Base-by-base conservation (phyloP, 2,329 filamentous ascomycete species). In the Botryotinia narcissicola region DNA sequence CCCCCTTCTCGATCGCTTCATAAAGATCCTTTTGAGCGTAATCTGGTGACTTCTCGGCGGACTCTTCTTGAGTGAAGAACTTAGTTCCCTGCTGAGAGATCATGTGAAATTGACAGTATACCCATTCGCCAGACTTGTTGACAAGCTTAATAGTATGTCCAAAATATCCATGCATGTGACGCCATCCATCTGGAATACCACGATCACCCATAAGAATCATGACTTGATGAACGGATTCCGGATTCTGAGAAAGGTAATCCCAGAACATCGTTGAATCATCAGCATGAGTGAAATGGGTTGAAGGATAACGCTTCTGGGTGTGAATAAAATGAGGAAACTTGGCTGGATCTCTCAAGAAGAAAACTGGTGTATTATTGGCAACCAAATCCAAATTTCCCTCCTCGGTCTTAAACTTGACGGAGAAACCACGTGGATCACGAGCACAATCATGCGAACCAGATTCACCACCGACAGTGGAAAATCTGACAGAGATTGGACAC, bases 391-490 rank as follows among this genome's bases (percentile, higher is more conserved):
- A 92, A 77, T 93, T 93, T n/a, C 91, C 91, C 77, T 93, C 89
- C 29, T 91, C 88, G 0, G 91, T 93, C 54, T 90, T 86, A 82
- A 94, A 91, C 83, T 93, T 94, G 76, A 92, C 85, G 1, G 90
- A 87, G 78, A 94, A 93, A 0, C 92, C 92, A 78, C 91, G 85
- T 16, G 91, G 91, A 77, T 94, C 92, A 74, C 92, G 88, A 46
- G 90, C 91, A 76, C 88, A 90, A 78, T 94, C 92, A 73, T 91
- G 86, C 6, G 90, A 92, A 10, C 91, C 91, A 73, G 88, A 89
- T 81, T 93, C 91, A 74, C 91, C 91, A 80, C 91, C 91, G 7
- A 94, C 92, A 2, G 92, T 94, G 0, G 91, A 93, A 82, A 94
- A 93, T 7, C 92, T 88, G 48, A 88, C 86, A 1, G 90, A 86